phyloP scores from a whole-genome alignment of 257 asterid species.

The Solanum chiquidenum region DNA sequence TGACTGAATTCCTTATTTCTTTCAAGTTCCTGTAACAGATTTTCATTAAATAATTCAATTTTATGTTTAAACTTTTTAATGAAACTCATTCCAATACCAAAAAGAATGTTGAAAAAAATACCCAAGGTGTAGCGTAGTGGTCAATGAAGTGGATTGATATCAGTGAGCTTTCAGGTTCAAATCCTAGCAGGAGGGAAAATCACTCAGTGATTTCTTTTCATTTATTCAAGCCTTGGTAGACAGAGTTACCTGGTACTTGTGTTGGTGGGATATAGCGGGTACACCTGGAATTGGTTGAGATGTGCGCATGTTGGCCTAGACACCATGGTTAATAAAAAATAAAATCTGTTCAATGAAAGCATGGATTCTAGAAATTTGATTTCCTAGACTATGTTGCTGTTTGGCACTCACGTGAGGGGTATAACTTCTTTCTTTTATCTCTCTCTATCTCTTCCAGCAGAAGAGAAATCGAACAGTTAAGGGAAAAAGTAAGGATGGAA shows the following conservation, averaged over 20 bases:
- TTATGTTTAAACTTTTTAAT: neutral
- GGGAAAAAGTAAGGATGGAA: conserved; percentile 34
- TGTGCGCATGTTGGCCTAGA: neutral
- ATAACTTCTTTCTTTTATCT: neutral
- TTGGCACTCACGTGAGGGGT: neutral
- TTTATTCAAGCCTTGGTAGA: neutral
- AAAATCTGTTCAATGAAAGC: neutral
- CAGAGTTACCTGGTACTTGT: neutral
- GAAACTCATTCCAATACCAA: neutral
- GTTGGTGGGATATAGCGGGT: neutral
- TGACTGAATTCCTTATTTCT: neutral
- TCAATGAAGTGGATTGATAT: neutral
- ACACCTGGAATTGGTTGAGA: neutral
- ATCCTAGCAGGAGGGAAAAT: neutral
- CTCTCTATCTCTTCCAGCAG: conserved; percentile 19
- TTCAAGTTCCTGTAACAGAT: neutral
- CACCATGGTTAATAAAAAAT: neutral
- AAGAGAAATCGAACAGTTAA: conserved; percentile 23
- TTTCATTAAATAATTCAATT: neutral
- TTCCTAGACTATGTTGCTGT: neutral
- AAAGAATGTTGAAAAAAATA: neutral
- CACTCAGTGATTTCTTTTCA: neutral
- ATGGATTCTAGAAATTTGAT: neutral
- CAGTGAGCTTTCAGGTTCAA: neutral
- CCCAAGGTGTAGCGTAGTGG: neutral